Conservation (phyloP, 2,329 filamentous ascomycete species). For the Alternaria novae-zelandiae region DNA sequence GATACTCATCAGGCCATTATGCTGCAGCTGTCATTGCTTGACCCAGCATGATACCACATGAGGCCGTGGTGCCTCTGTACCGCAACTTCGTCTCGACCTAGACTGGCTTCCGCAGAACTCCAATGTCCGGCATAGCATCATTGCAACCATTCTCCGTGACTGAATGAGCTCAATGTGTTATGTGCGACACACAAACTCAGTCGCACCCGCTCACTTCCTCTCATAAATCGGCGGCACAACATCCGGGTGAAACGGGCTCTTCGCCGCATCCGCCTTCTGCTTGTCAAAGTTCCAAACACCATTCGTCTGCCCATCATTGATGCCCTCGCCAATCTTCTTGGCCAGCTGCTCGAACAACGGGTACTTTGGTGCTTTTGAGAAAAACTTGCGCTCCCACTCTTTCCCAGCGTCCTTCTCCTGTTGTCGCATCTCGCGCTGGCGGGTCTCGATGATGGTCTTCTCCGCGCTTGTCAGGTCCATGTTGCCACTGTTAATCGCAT, state of each 20-base stretch:
- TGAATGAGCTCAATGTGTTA: background rate
- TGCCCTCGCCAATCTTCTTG: constrained; percentile 51
- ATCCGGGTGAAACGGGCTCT: constrained; percentile 36
- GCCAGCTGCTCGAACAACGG: constrained; percentile 58
- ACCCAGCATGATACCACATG: background rate
- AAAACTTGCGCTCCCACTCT: constrained; percentile 85
- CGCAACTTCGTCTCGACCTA: background rate
- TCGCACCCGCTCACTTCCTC: constrained; percentile 10
- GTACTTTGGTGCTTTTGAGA: constrained; percentile 57
- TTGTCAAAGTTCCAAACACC: constrained; percentile 74
- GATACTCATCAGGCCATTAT: background rate
- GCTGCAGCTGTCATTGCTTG: background rate
- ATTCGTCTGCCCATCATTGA: constrained; percentile 70
- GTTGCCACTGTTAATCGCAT: constrained; percentile 79
- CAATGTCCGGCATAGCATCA: no score
- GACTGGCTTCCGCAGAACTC: background rate
- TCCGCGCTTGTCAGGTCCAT: constrained; percentile 80
- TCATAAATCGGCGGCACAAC: constrained; percentile 37
- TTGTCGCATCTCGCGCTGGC: constrained; percentile 78
- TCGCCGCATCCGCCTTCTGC: constrained; percentile 51
- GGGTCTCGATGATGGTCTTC: constrained; percentile 89
- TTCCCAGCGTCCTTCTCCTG: constrained; percentile 76
- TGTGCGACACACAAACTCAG: background rate
- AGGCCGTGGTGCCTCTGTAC: background rate
- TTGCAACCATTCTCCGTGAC: no score